phyloP scores from a whole-genome alignment of 768 basidiomycete genomes.

The Gautieria morchelliformis region DNA sequence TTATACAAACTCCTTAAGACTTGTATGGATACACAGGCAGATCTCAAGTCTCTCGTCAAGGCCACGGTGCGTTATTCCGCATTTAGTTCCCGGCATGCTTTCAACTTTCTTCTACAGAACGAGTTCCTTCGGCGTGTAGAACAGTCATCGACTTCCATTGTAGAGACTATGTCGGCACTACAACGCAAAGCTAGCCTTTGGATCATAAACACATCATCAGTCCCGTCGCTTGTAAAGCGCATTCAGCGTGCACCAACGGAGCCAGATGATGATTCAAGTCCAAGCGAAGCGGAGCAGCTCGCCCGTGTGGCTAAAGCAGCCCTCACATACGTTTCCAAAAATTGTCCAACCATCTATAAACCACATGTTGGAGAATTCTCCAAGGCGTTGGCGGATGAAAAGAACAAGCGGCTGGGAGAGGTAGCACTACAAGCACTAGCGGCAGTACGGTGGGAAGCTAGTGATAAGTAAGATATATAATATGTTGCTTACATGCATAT shows the following conservation, averaged over 20 bases:
- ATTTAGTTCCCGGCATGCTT: neutral
- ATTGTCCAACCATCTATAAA: constrained; percentile 63
- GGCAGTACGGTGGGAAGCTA: constrained; percentile 50
- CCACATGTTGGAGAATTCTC: constrained; percentile 66
- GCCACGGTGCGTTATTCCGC: constrained; percentile 42
- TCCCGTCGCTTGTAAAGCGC: constrained; percentile 71
- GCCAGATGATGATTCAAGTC: constrained; percentile 24
- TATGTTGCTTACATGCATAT: neutral
- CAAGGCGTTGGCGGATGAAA: constrained; percentile 62
- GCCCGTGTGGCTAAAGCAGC: constrained; percentile 40
- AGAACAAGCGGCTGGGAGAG: constrained; percentile 42
- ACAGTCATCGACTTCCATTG: constrained; percentile 49
- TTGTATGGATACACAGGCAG: constrained; percentile 76
- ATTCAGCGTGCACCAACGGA: constrained; percentile 32
- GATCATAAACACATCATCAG: constrained; percentile 75
- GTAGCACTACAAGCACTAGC: constrained; percentile 71
- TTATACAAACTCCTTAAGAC: constrained; percentile 78
- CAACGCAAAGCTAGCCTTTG: constrained; percentile 63
- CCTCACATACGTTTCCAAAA: constrained; percentile 59
- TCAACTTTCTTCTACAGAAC: constrained; percentile 30
- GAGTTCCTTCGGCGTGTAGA: constrained; percentile 77
- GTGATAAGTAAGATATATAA: constrained; percentile 51
- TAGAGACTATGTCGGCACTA: constrained; percentile 60
- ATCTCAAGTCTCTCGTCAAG: constrained; percentile 73
- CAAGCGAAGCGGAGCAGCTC: constrained; percentile 25